Conservation (phyloP, 225 moss, liverwort and hornwort genomes). For the Bryum argenteum region DNA sequence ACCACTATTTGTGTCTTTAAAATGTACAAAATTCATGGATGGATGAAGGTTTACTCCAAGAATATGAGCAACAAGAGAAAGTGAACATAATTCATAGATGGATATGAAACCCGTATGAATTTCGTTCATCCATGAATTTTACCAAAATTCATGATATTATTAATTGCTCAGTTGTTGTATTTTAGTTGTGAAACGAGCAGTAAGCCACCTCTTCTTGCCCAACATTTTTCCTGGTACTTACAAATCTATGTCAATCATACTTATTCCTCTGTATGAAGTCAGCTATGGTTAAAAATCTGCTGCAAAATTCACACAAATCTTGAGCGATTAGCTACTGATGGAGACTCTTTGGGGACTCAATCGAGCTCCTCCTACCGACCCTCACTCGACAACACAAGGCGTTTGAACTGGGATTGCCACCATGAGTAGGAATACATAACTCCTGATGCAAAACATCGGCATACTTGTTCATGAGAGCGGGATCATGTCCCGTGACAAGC, state of each 20-base stretch:
- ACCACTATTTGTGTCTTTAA: no score
- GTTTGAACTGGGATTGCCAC: slow-evolving; percentile 58
- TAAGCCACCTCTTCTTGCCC: not conserved
- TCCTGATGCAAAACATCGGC: slow-evolving; percentile 34
- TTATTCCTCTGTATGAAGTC: not conserved
- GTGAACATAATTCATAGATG: no score
- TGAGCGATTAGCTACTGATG: slow-evolving; percentile 39
- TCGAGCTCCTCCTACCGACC: slow-evolving; percentile 43
- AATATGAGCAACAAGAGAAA: no score
- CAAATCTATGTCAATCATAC: no score
- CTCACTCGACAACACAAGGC: slow-evolving; percentile 23
- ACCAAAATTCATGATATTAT: no score
- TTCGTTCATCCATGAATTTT: no score
- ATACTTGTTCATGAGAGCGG: slow-evolving; percentile 49
- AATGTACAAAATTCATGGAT: no score
- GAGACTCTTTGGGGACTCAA: slow-evolving; percentile 28
- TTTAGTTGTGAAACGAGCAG: no score
- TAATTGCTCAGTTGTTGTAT: no score
- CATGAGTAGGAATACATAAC: slow-evolving; percentile 41
- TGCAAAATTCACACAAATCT: slow-evolving; percentile 26
- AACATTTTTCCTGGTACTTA: no score
- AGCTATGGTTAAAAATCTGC: not conserved
- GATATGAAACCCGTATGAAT: no score
- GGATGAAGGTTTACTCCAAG: no score
- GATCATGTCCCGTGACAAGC: slow-evolving; percentile 41